Evolutionary conservation across 108 stramenopile genomes (phyloP).

Genomic region (Nannochloropsis oceanica): DNA sequence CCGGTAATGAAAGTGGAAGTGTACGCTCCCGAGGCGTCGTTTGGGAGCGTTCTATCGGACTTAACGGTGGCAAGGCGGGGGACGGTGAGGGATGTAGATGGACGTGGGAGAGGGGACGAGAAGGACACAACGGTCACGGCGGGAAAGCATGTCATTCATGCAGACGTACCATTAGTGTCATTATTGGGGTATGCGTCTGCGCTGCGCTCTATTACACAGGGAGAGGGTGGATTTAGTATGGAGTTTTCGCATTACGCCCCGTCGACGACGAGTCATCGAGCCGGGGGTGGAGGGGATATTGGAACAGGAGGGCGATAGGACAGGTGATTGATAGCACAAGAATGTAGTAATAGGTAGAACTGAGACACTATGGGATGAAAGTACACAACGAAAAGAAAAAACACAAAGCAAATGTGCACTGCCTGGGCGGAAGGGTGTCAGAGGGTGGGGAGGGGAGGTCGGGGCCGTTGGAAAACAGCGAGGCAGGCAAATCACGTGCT

Average conservation of each 20-base stretch:
- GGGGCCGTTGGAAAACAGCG: no score
- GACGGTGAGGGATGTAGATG: conserved; percentile 2
- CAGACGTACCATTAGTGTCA: conserved; percentile 6
- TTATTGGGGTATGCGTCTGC: conserved; percentile 24
- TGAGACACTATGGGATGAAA: neutral
- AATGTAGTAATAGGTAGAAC: neutral
- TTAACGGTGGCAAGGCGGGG: conserved; percentile 14
- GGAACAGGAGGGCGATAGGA: neutral
- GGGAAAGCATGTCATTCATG: conserved; percentile 2
- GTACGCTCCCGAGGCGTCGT: conserved; percentile 1
- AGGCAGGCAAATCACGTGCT: no score
- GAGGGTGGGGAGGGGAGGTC: no score
- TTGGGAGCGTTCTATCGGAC: conserved; percentile 20
- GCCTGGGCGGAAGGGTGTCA: neutral
- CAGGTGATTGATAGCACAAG: no score
- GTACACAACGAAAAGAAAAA: neutral
- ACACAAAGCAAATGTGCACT: neutral
- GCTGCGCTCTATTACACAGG: conserved; percentile 15
- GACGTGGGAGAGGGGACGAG: neutral
- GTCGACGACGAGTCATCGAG: neutral
- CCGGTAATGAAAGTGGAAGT: conserved; percentile 28
- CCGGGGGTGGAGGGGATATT: neutral
- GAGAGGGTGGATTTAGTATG: conserved; percentile 26
- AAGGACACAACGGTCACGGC: neutral
- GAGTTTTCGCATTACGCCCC: conserved; percentile 16